These are phyloP conservation scores for Nicotiana knightiana DNA, from an alignment of 257 asterid species.

Conservation along the genomic window DNA sequence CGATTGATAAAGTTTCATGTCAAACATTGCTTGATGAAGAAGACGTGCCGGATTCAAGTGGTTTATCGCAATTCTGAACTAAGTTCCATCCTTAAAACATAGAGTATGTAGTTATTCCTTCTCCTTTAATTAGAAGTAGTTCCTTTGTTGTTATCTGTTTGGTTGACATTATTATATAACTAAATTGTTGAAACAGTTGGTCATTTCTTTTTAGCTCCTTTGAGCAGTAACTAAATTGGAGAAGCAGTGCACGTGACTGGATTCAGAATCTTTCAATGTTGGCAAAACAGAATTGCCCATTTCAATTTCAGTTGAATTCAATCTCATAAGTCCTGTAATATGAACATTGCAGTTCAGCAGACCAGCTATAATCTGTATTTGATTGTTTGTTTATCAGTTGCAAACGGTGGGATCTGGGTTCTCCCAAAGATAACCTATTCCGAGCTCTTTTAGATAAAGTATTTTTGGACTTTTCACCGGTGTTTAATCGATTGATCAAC, in stretches of 20 bases:
- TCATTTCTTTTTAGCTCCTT: slow-evolving; percentile 26
- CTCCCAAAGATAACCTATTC: background rate
- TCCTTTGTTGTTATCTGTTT: too few species aligned
- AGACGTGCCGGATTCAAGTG: too few species aligned
- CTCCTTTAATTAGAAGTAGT: too few species aligned
- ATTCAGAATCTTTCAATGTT: slow-evolving; percentile 41
- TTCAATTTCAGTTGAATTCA: slow-evolving; percentile 21
- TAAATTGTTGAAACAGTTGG: slow-evolving; percentile 15
- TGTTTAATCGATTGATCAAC: background rate
- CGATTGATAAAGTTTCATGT: too few species aligned
- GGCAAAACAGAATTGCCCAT: slow-evolving; percentile 34
- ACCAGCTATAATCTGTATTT: background rate
- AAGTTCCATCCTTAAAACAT: too few species aligned
- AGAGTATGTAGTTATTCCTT: too few species aligned
- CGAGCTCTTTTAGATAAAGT: background rate
- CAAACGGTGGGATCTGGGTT: background rate
- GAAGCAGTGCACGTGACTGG: slow-evolving; percentile 83
- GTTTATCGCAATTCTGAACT: too few species aligned
- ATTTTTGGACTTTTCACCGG: background rate
- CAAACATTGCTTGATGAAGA: too few species aligned
- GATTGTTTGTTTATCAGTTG: background rate
- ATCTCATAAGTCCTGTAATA: slow-evolving; percentile 48
- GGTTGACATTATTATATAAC: too few species aligned
- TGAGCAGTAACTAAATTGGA: slow-evolving; percentile 37
- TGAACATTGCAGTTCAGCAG: slow-evolving; percentile 32